Evolutionary conservation across 176 grass and related monocot species (phyloP), one percentile per base, ranked within the genome.

Genomic region (Cenchrus fungigraminus): DNA sequence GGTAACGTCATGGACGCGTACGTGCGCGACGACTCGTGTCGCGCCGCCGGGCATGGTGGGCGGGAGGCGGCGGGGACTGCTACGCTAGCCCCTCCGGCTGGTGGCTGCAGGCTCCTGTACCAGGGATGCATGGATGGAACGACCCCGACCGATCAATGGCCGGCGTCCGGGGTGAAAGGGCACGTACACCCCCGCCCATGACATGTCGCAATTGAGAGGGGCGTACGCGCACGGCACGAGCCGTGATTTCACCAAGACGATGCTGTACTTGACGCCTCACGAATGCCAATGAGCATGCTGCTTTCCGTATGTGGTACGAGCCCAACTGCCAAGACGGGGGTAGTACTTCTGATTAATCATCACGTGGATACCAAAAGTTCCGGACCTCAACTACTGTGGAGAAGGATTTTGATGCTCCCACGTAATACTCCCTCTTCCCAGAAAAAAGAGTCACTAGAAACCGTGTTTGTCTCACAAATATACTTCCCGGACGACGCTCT

Each of bases 191-290:
- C 37, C 3, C 37, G 37, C 37, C 73, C 54, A 60, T 60, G 86
- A 88, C 37, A 72, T 20, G 81, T 88, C 67, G 46, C 47, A 0
- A 19, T 55, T 14, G 54, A 44, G 55, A 22, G 34, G 2, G 54
- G 37, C 54, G 79, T 56, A 68, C 32, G 6, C 29, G 55, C 49
- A 6, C 0, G 3, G 45, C 5, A 42, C 60, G 6, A 19, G 42
- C 28, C 13, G 51, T 69, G 82, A 85, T 44, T 64, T 64, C 82
- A 79, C 73, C 57, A 8, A 85, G 60, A 89, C 81, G 77, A 71
- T 80, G 87, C 87, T 74, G 81, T 84, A 79, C 86, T 25, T 51
- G 0, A 6, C 42, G 43, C 9, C 9, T 32, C 82, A 9, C 71
- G 59, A 61, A 19, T 15, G 3, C 8, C 60, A 6, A 84, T 44